These are phyloP conservation scores for Acanthamoeba pearcei DNA, from an alignment of 208 protist genomes.

Conservation along the genomic window DNA sequence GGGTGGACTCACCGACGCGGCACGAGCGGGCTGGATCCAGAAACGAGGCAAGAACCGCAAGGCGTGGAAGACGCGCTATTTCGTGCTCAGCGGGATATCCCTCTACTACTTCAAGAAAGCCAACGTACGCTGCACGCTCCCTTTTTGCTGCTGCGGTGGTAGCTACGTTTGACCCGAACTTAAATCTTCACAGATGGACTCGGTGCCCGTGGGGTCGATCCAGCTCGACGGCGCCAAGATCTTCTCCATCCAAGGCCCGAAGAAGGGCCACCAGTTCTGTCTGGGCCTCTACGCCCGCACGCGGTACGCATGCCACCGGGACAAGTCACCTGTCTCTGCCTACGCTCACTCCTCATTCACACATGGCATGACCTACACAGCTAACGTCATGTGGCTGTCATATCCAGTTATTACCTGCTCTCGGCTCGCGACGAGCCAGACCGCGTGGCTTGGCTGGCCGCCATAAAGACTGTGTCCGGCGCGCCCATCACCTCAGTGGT, in stretches of 20 bases:
- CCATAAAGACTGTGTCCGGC: conserved; percentile 9
- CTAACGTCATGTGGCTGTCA: too few relatives aligned
- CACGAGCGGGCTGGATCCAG: conserved; percentile 6
- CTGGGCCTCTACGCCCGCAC: conserved; percentile 55
- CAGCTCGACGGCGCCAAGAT: conserved; percentile 63
- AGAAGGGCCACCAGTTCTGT: conserved; percentile 48
- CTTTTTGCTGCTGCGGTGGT: background rate
- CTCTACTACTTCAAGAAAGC: conserved; percentile 75
- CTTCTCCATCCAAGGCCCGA: conserved; percentile 10
- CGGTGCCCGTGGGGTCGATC: conserved; percentile 1
- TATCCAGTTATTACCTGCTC: conserved; percentile 29
- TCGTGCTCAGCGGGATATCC: conserved; percentile 17
- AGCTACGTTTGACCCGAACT: too few relatives aligned
- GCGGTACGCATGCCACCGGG: background rate
- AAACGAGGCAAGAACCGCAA: conserved; percentile 66
- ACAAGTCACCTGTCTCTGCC: background rate
- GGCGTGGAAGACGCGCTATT: conserved; percentile 66
- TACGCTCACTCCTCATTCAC: too few relatives aligned
- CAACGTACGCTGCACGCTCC: conserved; percentile 17
- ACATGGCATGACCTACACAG: background rate
- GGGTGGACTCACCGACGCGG: conserved; percentile 1
- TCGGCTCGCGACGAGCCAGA: background rate
- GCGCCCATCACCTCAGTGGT: conserved; percentile 18
- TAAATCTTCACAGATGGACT: background rate
- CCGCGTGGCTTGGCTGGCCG: conserved; percentile 13